A percentile compares a stretch with the other conserved stretches of the same genome.
Evolutionary conservation across 148 eudicot species (phyloP).

Genomic region (Fagopyrum esculentum): DNA sequence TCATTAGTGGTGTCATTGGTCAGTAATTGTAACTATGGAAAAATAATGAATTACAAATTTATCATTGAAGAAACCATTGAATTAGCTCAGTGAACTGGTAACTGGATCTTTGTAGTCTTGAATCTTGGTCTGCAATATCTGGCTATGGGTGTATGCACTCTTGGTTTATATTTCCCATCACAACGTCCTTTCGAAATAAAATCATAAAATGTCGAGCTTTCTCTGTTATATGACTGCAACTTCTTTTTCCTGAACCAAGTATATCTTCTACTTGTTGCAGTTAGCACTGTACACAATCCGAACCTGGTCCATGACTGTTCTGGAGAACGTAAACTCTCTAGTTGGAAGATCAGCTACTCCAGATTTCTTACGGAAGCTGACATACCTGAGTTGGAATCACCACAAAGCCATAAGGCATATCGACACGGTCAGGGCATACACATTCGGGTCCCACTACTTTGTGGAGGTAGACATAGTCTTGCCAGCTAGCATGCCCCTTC

Average conservation of each 20-base stretch:
- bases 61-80: neutral
- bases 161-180: neutral
- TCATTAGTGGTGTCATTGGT: too few species aligned
- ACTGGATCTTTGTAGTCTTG: too few species aligned
- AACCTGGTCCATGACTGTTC: constrained; percentile 88
- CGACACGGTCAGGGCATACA: constrained; percentile 70
- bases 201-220: neutral
- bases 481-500: constrained; percentile 62
- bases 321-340: constrained; percentile 84
- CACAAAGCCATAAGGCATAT: constrained; percentile 67
- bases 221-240: neutral
- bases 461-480: constrained; percentile 78
- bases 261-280: constrained; percentile 27
- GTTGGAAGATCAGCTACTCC: constrained; percentile 91
- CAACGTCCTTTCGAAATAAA: neutral
- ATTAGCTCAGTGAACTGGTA: neutral
- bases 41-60: neutral
- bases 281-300: constrained; percentile 88
- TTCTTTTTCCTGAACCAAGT: neutral
- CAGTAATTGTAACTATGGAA: too few species aligned
- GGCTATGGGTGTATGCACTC: too few species aligned
- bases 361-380: constrained; percentile 75
- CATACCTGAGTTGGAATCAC: constrained; percentile 87
- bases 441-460: constrained; percentile 70
- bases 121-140: too few species aligned